phyloP scores from a whole-genome alignment of 495 filamentous ascomycete genomes.

The Cercophora samala region DNA sequence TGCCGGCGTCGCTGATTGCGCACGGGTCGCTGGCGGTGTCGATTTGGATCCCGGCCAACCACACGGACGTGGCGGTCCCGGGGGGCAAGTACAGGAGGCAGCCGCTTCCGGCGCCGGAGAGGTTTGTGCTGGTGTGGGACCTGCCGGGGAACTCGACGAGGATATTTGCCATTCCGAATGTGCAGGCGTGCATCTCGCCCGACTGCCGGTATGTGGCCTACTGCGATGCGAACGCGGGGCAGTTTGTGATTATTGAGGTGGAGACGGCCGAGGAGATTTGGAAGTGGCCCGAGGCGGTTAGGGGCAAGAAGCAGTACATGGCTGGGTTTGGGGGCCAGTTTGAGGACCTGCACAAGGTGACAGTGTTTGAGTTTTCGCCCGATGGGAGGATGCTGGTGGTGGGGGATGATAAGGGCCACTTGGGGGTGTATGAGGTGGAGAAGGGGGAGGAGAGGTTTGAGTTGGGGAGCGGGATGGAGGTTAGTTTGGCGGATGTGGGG shows the following conservation, averaged over 20 bases:
- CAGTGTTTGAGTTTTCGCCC: slow-evolving; percentile 31
- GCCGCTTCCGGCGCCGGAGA: slow-evolving; percentile 16
- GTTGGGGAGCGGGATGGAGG: slow-evolving; percentile 17
- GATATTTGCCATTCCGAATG: slow-evolving; percentile 30
- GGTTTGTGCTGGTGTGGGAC: slow-evolving; percentile 32
- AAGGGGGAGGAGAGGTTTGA: slow-evolving; percentile 21
- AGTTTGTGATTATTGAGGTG: slow-evolving; percentile 28
- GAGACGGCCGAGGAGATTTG: slow-evolving; percentile 24
- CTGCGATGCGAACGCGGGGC: slow-evolving; percentile 18
- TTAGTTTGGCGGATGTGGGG: slow-evolving; percentile 3
- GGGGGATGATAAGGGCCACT: slow-evolving; percentile 23
- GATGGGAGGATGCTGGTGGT: slow-evolving; percentile 29
- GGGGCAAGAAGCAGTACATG: not conserved
- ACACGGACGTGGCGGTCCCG: slow-evolving; percentile 23
- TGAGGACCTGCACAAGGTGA: slow-evolving; percentile 24
- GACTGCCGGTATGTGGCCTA: slow-evolving; percentile 32
- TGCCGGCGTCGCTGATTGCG: slow-evolving; percentile 27
- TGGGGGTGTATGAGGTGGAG: slow-evolving; percentile 29
- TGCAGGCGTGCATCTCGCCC: slow-evolving; percentile 29
- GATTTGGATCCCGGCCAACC: slow-evolving; percentile 33
- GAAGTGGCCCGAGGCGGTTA: slow-evolving; percentile 27
- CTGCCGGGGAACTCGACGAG: slow-evolving; percentile 25
- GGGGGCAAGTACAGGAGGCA: slow-evolving; percentile 19
- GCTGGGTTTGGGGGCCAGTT: slow-evolving; percentile 26
- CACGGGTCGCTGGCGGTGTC: slow-evolving; percentile 25